Conservation (phyloP, 2,329 filamentous ascomycete species). For the Scleromitrula shiraiana region DNA sequence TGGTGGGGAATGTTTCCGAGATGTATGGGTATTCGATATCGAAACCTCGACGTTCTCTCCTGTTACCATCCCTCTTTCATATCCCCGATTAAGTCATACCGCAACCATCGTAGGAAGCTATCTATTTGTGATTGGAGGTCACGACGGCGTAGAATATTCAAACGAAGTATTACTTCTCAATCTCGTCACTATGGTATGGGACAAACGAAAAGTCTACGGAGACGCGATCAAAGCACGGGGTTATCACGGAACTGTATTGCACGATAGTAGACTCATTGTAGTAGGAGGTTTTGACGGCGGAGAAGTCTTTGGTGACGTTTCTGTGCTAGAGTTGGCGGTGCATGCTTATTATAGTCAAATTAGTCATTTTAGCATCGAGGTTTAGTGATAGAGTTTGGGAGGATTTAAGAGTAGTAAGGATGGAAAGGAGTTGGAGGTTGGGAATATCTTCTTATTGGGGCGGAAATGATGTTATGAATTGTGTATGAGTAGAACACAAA, state of each 20-base stretch:
- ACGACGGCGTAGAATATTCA: slow-evolving; percentile 62
- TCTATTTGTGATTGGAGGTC: slow-evolving; percentile 61
- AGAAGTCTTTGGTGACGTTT: slow-evolving; percentile 61
- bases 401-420: neutral
- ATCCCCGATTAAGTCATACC: slow-evolving; percentile 58
- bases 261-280: slow-evolving; percentile 56
- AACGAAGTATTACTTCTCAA: slow-evolving; percentile 63
- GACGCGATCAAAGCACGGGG: slow-evolving; percentile 54
- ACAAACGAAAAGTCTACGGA: slow-evolving; percentile 57
- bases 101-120: slow-evolving; percentile 63
- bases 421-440: slow-evolving; percentile 7
- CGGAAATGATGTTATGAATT: slow-evolving; percentile 6
- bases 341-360: slow-evolving; percentile 69
- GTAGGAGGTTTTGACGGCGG: slow-evolving; percentile 62
- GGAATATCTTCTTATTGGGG: neutral
- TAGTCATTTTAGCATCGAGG: slow-evolving; percentile 63
- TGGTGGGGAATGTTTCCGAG: slow-evolving; percentile 63
- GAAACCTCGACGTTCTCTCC: slow-evolving; percentile 52
- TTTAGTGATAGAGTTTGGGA: slow-evolving; percentile 32
- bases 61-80: slow-evolving; percentile 52
- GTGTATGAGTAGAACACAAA: slow-evolving; percentile 6
- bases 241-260: slow-evolving; percentile 58
- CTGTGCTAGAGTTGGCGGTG: slow-evolving; percentile 59
- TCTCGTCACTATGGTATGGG: slow-evolving; percentile 68
- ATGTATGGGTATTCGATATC: slow-evolving; percentile 67